Base-by-base conservation (phyloP, 2,329 filamentous ascomycete genomes). In the Hymenotorrendiella dingleyae region DNA sequence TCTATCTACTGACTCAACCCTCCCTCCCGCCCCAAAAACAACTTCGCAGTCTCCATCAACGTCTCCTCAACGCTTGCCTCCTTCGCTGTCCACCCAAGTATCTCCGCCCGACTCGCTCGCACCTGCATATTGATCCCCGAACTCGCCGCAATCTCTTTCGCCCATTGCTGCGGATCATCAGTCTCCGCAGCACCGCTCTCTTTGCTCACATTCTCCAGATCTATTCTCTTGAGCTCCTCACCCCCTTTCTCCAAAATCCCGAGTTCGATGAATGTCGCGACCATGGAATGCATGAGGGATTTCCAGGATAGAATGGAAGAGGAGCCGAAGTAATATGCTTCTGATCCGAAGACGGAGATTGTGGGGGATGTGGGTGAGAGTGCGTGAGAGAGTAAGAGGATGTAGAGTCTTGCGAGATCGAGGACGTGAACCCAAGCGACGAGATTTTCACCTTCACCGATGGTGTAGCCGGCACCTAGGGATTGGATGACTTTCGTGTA, bases 311-410 rank as follows among this genome's bases (percentile, higher is more conserved):
- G 4, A 5, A 47, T 43, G 21, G 40, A 36, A 4, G 28, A 35
- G 4, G 9, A 16, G 4, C 10, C 49, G 10, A 52, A 52, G 11
- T 48, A 52, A 26, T 50, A 50, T 1, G 49, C 37, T n/a, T 48
- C 26, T 1, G 42, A 23, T 1, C 45, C 47, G 37, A 40, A 50
- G 16, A 46, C 17, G 3, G 37, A 7, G 6, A 14, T 22, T 3
- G 16, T 12, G 16, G 24, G 11, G 7, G 10, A 4, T 6, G 28
- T 12, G 10, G 12, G 2, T 2, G 20, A 14, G 4, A 52, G 29
- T 6, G 49, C 42, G 6, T 39, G 14, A 4, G 28, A 29, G 4
- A 48, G 12, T 4, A 52, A 38, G 1, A 33, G 10, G 3, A 45
- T 12, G n/a, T 53, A 50, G 1, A 53, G 17, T 5, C 19, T 12